A percentile compares a stretch with the other conserved stretches of the same genome.
These are phyloP conservation scores for Phytophthora sp. DNA, from an alignment of 352 stramenopile species.

Conservation along the genomic window DNA sequence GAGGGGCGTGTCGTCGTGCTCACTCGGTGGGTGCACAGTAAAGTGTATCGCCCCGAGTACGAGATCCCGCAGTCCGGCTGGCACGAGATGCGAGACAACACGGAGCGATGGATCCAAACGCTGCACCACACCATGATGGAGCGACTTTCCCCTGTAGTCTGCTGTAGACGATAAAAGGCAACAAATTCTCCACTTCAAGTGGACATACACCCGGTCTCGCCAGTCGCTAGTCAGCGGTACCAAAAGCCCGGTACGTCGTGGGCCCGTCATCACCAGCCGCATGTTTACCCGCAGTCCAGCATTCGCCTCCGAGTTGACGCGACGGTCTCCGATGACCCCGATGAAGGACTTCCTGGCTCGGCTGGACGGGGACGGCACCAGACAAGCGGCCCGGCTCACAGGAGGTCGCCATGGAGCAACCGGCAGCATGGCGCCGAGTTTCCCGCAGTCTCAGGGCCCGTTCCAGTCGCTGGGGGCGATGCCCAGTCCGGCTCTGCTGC, in stretches of 20 bases:
- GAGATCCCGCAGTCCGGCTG: constrained; percentile 32
- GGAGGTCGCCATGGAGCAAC: not conserved
- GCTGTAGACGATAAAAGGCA: constrained; percentile 20
- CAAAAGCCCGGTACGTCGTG: constrained; percentile 6
- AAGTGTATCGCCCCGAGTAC: constrained; percentile 42
- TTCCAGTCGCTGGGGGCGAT: constrained; percentile 9
- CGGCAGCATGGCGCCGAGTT: constrained; percentile 5
- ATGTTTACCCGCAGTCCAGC: constrained; percentile 25
- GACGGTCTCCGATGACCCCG: not conserved
- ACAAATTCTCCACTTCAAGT: too few species aligned
- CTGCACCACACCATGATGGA: constrained; percentile 42
- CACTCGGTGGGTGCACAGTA: constrained; percentile 41
- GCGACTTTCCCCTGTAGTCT: constrained; percentile 32
- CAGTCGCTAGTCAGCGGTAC: constrained; percentile 7
- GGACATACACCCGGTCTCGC: too few species aligned
- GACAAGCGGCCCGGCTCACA: constrained; percentile 5
- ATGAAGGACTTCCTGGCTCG: constrained; percentile 2
- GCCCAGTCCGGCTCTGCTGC: constrained; percentile 3
- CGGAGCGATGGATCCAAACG: constrained; percentile 43
- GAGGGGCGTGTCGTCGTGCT: constrained; percentile 37
- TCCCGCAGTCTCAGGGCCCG: constrained; percentile 12
- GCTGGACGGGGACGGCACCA: constrained; percentile 5
- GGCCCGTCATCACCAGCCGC: constrained; percentile 7
- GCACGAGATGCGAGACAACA: constrained; percentile 41
- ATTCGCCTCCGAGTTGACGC: constrained; percentile 2